Evolutionary conservation across 129 eudicot genomes (phyloP).

Genomic region (Deinandra increscens): DNA sequence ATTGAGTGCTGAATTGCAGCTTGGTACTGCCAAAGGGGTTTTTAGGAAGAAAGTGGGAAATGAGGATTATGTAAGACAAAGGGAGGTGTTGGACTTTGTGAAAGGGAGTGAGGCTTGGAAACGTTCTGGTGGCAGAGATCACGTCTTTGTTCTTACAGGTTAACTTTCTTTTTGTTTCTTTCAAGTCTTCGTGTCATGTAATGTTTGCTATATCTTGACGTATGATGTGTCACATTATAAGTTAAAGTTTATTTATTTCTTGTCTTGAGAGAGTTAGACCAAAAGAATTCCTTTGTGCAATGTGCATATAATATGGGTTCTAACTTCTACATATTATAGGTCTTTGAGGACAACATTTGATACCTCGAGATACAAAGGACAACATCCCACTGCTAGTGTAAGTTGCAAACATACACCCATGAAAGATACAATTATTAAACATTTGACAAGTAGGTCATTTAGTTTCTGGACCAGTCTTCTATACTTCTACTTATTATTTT

Average conservation of each 20-base stretch:
- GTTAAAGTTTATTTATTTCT: background rate
- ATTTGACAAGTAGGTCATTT: background rate
- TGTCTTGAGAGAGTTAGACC: background rate
- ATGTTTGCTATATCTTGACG: background rate
- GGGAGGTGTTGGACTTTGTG: conserved; percentile 70
- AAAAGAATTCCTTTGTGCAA: conserved; percentile 5
- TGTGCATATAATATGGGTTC: conserved; percentile 11
- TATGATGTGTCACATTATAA: background rate
- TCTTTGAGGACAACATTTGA: background rate
- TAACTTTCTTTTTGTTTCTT: conserved; percentile 25
- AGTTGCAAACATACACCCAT: background rate
- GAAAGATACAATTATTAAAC: background rate
- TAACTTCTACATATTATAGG: background rate
- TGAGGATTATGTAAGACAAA: conserved; percentile 88
- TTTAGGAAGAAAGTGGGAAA: conserved; percentile 82
- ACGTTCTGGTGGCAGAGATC: conserved; percentile 89
- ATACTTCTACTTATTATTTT: background rate
- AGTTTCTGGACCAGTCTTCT: background rate
- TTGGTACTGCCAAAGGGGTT: conserved; percentile 65
- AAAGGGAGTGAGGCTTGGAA: conserved; percentile 78
- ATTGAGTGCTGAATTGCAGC: conserved; percentile 85
- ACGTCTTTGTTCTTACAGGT: conserved; percentile 93
- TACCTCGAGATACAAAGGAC: background rate
- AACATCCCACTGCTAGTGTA: background rate
- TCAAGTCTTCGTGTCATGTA: conserved; percentile 1